Evolutionary conservation across 2,329 filamentous ascomycete genomes (phyloP).

Genomic region (Hymenoscyphus scutula): DNA sequence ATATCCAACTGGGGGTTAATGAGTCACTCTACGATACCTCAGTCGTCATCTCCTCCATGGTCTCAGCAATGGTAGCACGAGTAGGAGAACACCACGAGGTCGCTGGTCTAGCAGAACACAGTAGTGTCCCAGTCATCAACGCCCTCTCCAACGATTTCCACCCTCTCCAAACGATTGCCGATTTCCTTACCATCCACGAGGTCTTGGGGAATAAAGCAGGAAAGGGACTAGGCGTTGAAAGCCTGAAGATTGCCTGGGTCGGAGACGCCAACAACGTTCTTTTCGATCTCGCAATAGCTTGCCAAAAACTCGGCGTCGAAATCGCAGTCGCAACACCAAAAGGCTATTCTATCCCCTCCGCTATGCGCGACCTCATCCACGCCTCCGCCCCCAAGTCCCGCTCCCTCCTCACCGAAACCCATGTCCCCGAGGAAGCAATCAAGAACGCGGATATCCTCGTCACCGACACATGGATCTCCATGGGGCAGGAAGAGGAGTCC

Average conservation of each 20-base stretch:
- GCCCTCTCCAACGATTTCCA: conserved; percentile 89
- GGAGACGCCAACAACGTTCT: conserved; percentile 97
- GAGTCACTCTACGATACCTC: conserved; percentile 93
- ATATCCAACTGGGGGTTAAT: conserved; percentile 95
- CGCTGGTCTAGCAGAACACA: conserved; percentile 66
- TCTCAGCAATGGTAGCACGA: conserved; percentile 76
- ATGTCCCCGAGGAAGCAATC: conserved; percentile 77
- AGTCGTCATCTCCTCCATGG: conserved; percentile 91
- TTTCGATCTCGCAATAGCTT: conserved; percentile 86
- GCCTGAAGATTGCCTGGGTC: conserved; percentile 91
- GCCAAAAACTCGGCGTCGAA: conserved; percentile 81
- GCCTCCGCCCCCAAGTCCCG: conserved; percentile 54
- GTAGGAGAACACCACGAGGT: conserved; percentile 78
- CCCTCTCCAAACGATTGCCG: conserved; percentile 89
- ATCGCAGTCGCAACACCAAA: conserved; percentile 82
- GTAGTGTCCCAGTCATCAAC: conserved; percentile 79
- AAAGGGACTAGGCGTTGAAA: conserved; percentile 63
- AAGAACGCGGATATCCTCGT: conserved; percentile 85
- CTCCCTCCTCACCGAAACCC: conserved; percentile 72
- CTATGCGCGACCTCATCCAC: conserved; percentile 72
- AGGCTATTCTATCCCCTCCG: conserved; percentile 76
- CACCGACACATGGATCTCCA: conserved; percentile 97
- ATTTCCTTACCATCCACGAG: conserved; percentile 89
- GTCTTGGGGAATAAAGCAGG: conserved; percentile 46
- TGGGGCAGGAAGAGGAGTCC: conserved; percentile 91